Conservation (phyloP, 352 stramenopile genomes). For the Phytophthora brassicae region DNA sequence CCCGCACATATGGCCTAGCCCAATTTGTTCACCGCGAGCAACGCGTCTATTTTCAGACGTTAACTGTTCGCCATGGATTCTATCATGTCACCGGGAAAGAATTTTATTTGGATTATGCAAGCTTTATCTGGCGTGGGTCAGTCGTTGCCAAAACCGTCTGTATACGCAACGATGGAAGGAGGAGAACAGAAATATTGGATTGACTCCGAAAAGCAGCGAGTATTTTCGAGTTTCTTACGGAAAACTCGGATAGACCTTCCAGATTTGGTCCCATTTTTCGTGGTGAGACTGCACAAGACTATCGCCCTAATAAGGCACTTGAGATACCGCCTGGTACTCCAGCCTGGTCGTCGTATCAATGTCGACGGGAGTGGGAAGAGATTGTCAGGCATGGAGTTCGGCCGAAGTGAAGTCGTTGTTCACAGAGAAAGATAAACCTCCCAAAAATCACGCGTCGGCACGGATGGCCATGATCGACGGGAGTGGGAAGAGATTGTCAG, state of each 20-base stretch:
- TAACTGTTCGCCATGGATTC: not conserved
- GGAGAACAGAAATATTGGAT: not conserved
- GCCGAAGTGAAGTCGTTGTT: not conserved
- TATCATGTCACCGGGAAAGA: not conserved
- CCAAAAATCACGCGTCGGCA: not conserved
- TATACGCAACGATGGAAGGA: not conserved
- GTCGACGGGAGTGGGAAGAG: conserved; percentile 5
- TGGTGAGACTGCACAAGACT: conserved; percentile 2
- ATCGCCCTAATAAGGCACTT: conserved; percentile 9
- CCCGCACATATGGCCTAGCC: not conserved
- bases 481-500: conserved; percentile 4
- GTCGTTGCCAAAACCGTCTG: not conserved
- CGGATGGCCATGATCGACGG: not conserved
- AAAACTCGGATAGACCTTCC: conserved; percentile 3
- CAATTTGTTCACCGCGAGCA: not conserved
- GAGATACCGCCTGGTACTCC: conserved; percentile 1
- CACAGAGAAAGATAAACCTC: not conserved
- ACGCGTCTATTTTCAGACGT: not conserved
- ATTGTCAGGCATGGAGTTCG: conserved; percentile 7
- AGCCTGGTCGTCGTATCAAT: conserved; percentile 7
- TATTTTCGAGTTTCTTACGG: conserved; percentile 8
- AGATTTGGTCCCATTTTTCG: conserved; percentile 14
- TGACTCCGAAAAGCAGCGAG: conserved; percentile 4
- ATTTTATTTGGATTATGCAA: not conserved
- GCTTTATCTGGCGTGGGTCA: not conserved